A percentile compares a stretch with the other conserved stretches of the same genome.
Conservation (phyloP, 257 asterid genomes). For the Jasminum sambac region DNA sequence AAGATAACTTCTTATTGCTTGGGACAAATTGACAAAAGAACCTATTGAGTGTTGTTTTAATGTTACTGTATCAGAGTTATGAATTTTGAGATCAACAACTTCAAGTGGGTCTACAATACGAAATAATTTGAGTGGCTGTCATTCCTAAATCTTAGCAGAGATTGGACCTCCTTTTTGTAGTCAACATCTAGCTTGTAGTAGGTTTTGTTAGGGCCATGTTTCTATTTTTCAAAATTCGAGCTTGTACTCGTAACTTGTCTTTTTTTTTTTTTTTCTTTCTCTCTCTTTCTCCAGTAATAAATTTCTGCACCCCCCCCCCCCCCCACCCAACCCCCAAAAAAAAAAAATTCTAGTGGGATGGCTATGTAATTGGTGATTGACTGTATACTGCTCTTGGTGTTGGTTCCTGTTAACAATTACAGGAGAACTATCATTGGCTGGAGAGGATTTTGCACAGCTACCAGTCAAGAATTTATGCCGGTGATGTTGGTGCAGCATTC, state of each 20-base stretch:
- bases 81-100: neutral
- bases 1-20: constrained; percentile 15
- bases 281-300: too few relatives aligned
- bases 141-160: too few relatives aligned
- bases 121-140: too few relatives aligned
- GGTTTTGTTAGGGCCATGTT: too few relatives aligned
- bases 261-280: too few relatives aligned
- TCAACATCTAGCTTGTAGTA: too few relatives aligned
- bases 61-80: constrained; percentile 9
- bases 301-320: too few relatives aligned
- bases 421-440: constrained; percentile 90
- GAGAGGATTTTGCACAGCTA: constrained; percentile 88
- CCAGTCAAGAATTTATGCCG: constrained; percentile 89
- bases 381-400: constrained; percentile 24
- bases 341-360: neutral
- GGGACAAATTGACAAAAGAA: constrained; percentile 21
- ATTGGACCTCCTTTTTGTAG: too few relatives aligned
- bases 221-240: too few relatives aligned
- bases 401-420: constrained; percentile 30
- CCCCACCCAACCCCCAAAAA: too few relatives aligned
- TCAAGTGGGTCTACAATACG: too few relatives aligned
- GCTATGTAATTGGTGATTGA: constrained; percentile 17
- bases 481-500: constrained; percentile 74
- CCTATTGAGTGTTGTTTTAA: constrained; percentile 12
- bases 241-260: too few relatives aligned